Conservation (phyloP, 805 yeast species). For the Candida tammaniensis region DNA sequence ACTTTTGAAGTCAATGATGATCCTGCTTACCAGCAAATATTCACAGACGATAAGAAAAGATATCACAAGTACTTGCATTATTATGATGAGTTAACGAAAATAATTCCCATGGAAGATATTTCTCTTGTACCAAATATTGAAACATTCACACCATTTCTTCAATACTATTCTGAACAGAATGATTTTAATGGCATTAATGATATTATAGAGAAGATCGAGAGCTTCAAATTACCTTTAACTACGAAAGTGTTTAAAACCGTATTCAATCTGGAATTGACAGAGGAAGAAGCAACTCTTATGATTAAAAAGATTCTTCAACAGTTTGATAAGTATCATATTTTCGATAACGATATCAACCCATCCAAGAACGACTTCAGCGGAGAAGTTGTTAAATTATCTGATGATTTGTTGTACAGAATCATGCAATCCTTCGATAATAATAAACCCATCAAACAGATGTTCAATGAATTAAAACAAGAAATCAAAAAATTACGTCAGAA, state of each 20-base stretch:
- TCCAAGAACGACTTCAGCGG: neutral
- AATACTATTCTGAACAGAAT: slow-evolving; percentile 6
- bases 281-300: slow-evolving; percentile 12
- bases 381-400: slow-evolving; percentile 20
- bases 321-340: slow-evolving; percentile 12
- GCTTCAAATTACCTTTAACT: slow-evolving; percentile 29
- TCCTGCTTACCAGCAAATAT: slow-evolving; percentile 6
- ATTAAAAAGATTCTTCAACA: slow-evolving; percentile 14
- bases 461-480: neutral
- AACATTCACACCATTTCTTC: slow-evolving; percentile 18
- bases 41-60: slow-evolving; percentile 2
- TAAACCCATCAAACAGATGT: neutral
- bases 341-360: slow-evolving; percentile 12
- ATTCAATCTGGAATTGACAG: slow-evolving; percentile 11
- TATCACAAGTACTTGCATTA: slow-evolving; percentile 7
- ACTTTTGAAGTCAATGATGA: neutral
- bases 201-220: slow-evolving; percentile 12
- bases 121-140: slow-evolving; percentile 15
- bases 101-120: slow-evolving; percentile 2
- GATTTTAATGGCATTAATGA: slow-evolving; percentile 5
- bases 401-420: slow-evolving; percentile 15
- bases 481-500: neutral
- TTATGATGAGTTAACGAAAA: slow-evolving; percentile 8
- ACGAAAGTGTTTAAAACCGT: slow-evolving; percentile 25
- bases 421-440: neutral